These are phyloP conservation scores for Pseudonitzschia multistriata DNA, from an alignment of 108 stramenopile species.

Conservation along the genomic window DNA sequence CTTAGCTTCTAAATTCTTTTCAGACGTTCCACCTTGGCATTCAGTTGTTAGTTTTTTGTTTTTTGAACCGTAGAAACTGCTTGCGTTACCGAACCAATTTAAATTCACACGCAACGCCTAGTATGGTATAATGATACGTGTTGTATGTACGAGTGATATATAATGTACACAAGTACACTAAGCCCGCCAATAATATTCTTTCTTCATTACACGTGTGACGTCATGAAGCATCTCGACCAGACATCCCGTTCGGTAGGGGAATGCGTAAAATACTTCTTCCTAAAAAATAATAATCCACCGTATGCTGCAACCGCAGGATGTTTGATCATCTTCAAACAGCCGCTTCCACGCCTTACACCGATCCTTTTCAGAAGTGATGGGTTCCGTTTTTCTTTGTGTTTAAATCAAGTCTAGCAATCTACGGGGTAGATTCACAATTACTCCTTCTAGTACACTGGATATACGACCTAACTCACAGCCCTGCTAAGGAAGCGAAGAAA, in stretches of 20 bases:
- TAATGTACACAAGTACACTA: too few species aligned
- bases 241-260: background rate
- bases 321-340: background rate
- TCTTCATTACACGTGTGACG: constrained; percentile 2
- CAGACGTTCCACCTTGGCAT: too few species aligned
- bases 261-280: background rate
- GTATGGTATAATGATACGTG: too few species aligned
- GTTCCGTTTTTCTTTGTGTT: background rate
- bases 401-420: too few species aligned
- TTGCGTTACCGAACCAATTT: too few species aligned
- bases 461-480: background rate
- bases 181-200: background rate
- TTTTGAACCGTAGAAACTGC: too few species aligned
- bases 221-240: background rate
- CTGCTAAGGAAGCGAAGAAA: background rate
- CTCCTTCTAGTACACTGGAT: background rate
- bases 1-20: too few species aligned
- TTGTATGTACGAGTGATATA: too few species aligned
- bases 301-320: background rate
- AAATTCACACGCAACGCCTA: too few species aligned
- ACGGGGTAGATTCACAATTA: too few species aligned
- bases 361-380: background rate
- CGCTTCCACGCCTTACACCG: background rate
- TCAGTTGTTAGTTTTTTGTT: too few species aligned
- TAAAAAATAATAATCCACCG: background rate